These are phyloP conservation scores for Poterioochromonas sp. DNA, from an alignment of 352 stramenopile genomes.

Conservation along the genomic window DNA sequence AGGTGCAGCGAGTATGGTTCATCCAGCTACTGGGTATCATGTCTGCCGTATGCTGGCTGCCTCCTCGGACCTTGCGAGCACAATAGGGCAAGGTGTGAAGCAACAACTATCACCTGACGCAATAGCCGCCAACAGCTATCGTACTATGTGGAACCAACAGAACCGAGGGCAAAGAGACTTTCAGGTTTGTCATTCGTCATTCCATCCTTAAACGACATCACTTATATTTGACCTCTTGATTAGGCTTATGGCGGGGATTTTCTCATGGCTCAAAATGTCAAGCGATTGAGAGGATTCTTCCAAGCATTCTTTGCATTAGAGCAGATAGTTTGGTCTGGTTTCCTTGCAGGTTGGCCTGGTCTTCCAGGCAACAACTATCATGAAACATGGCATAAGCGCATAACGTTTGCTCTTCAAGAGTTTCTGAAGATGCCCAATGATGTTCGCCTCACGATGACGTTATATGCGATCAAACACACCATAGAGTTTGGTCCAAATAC, in stretches of 20 bases:
- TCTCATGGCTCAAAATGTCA: constrained; percentile 55
- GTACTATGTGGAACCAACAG: constrained; percentile 57
- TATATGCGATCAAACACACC: constrained; percentile 50
- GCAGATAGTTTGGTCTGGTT: constrained; percentile 59
- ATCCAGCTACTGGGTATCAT: constrained; percentile 65
- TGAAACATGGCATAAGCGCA: constrained; percentile 56
- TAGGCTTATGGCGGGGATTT: constrained; percentile 60
- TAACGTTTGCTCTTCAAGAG: constrained; percentile 64
- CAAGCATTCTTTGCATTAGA: constrained; percentile 66
- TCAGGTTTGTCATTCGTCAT: constrained; percentile 48
- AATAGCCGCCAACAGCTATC: constrained; percentile 54
- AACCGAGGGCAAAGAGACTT: constrained; percentile 61
- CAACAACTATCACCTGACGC: constrained; percentile 39
- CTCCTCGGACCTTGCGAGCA: constrained; percentile 50
- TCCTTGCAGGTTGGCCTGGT: constrained; percentile 63
- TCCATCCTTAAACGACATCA: not conserved
- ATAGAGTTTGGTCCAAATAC: constrained; percentile 45
- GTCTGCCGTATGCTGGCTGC: constrained; percentile 58
- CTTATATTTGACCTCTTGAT: not conserved
- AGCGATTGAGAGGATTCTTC: constrained; percentile 64
- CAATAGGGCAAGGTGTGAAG: constrained; percentile 42
- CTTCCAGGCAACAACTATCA: constrained; percentile 65
- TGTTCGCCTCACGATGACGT: constrained; percentile 52
- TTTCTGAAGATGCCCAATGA: constrained; percentile 51
- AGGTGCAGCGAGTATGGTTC: constrained; percentile 60